These are phyloP conservation scores for Claviceps digitariae DNA, from an alignment of 2,329 filamentous ascomycete genomes.

Conservation along the genomic window DNA sequence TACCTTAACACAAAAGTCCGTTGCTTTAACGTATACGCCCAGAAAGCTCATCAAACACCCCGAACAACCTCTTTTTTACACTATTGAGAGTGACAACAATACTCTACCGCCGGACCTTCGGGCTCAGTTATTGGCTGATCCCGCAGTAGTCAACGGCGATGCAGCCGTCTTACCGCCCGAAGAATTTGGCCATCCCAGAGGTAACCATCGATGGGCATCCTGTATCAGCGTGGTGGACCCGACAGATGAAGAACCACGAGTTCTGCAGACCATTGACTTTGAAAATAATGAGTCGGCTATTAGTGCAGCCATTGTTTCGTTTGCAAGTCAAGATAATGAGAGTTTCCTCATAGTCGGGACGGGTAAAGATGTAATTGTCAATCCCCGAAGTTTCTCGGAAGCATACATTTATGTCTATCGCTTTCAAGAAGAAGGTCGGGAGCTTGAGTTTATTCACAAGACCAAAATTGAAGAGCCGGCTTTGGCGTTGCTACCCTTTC, in stretches of 20 bases:
- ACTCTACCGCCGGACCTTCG: conserved; percentile 70
- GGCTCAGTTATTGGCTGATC: conserved; percentile 60
- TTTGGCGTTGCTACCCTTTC: conserved; percentile 81
- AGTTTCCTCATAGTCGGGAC: conserved; percentile 89
- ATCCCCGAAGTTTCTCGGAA: conserved; percentile 58
- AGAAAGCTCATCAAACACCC: conserved; percentile 79
- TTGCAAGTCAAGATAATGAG: conserved; percentile 79
- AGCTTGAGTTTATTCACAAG: conserved; percentile 91
- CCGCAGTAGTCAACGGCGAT: conserved; percentile 57
- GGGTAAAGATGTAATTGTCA: conserved; percentile 75
- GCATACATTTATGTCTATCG: conserved; percentile 90
- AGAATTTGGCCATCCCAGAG: conserved; percentile 81
- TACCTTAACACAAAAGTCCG: conserved; percentile 74
- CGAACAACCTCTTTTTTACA: conserved; percentile 80
- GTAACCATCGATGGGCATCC: conserved; percentile 80
- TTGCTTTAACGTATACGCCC: conserved; percentile 81
- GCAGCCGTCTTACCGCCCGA: conserved; percentile 56
- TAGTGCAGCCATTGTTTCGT: conserved; percentile 71
- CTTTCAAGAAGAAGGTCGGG: conserved; percentile 73
- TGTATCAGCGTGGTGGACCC: conserved; percentile 91
- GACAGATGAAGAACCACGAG: conserved; percentile 50
- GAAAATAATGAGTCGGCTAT: conserved; percentile 86
- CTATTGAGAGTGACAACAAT: conserved; percentile 87
- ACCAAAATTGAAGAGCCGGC: conserved; percentile 85
- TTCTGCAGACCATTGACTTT: conserved; percentile 68